Conservation (phyloP, 2,329 filamentous ascomycete genomes). For the Curvularia verruculosa region DNA sequence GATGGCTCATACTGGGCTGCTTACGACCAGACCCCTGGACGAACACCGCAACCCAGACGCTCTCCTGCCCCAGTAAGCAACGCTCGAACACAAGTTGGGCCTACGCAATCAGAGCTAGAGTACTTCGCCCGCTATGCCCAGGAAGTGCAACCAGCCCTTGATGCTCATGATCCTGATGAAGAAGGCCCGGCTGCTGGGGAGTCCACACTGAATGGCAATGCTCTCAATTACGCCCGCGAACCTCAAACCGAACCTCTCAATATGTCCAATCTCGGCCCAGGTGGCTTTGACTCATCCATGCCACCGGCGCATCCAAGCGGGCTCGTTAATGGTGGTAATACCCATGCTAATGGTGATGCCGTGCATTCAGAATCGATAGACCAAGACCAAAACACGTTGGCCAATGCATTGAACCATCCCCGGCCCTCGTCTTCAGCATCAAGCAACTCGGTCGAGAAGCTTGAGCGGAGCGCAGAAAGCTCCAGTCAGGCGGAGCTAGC, state of each 20-base stretch:
- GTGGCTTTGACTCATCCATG: slow-evolving; percentile 42
- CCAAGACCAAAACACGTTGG: slow-evolving; percentile 26
- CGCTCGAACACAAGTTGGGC: slow-evolving; percentile 46
- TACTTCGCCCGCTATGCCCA: slow-evolving; percentile 78
- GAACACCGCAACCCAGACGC: slow-evolving; percentile 55
- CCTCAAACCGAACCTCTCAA: slow-evolving; percentile 54
- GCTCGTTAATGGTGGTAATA: slow-evolving; percentile 7
- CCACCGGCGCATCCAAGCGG: slow-evolving; percentile 28
- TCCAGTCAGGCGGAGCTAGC: slow-evolving; percentile 71
- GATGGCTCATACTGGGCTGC: slow-evolving; percentile 85
- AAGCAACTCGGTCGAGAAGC: slow-evolving; percentile 60
- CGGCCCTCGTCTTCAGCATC: slow-evolving; percentile 52
- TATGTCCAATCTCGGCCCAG: slow-evolving; percentile 43
- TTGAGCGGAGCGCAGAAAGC: slow-evolving; percentile 62
- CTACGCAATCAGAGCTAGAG: slow-evolving; percentile 63
- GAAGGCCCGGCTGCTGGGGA: slow-evolving; percentile 55
- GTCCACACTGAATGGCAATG: slow-evolving; percentile 62
- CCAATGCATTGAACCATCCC: slow-evolving; percentile 44
- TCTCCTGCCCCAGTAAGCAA: slow-evolving; percentile 64
- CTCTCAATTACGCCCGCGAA: slow-evolving; percentile 51
- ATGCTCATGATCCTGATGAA: slow-evolving; percentile 81
- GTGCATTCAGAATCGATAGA: slow-evolving; percentile 33
- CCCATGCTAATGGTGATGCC: slow-evolving; percentile 21
- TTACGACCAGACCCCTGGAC: slow-evolving; percentile 68
- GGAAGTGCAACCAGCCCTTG: slow-evolving; percentile 80